A percentile compares a stretch with the other conserved stretches of the same genome.
phyloP scores from a whole-genome alignment of 2,329 filamentous ascomycete species.

The Cucurbitaria berberidis region DNA sequence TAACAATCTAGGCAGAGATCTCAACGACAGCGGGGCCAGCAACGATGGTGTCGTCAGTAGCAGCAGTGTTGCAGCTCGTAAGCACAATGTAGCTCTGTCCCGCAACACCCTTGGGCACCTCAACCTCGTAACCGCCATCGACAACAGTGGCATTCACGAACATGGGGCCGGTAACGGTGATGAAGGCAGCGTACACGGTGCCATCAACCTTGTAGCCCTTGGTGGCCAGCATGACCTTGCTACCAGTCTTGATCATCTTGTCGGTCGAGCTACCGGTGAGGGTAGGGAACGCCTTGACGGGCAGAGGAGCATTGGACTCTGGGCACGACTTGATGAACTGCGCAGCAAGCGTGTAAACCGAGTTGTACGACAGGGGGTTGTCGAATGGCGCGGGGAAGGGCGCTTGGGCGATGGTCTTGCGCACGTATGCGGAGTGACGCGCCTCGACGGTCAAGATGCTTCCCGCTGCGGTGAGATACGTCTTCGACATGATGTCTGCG shows the following conservation, averaged over 20 bases:
- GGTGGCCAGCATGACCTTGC: conserved; percentile 21
- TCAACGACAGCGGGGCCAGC: conserved; percentile 32
- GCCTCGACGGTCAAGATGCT: conserved; percentile 70
- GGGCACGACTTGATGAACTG: conserved; percentile 67
- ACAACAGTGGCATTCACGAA: conserved; percentile 23
- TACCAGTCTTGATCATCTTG: conserved; percentile 18
- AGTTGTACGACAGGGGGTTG: conserved; percentile 62
- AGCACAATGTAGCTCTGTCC: conserved; percentile 36
- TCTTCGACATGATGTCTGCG: conserved; percentile 61
- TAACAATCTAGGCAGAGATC: conserved; percentile 12
- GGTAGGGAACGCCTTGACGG: conserved; percentile 66
- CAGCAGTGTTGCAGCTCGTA: conserved; percentile 31
- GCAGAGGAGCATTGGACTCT: conserved; percentile 59
- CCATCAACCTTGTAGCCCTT: conserved; percentile 28
- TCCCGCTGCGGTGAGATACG: conserved; percentile 66
- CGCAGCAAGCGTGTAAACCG: conserved; percentile 69
- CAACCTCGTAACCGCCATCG: conserved; percentile 24
- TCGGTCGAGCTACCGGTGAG: conserved; percentile 42
- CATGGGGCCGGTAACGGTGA: conserved; percentile 29
- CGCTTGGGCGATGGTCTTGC: conserved; percentile 54
- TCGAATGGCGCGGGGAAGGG: conserved; percentile 68
- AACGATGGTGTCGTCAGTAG: conserved; percentile 33
- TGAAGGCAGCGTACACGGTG: conserved; percentile 31
- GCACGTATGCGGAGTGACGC: conserved; percentile 68
- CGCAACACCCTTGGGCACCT: conserved; percentile 27